Percentiles rank a stretch among this genome's conserved stretches.
These are phyloP conservation scores for Bacidia rubella DNA, from an alignment of 495 filamentous ascomycete genomes.

Conservation along the genomic window DNA sequence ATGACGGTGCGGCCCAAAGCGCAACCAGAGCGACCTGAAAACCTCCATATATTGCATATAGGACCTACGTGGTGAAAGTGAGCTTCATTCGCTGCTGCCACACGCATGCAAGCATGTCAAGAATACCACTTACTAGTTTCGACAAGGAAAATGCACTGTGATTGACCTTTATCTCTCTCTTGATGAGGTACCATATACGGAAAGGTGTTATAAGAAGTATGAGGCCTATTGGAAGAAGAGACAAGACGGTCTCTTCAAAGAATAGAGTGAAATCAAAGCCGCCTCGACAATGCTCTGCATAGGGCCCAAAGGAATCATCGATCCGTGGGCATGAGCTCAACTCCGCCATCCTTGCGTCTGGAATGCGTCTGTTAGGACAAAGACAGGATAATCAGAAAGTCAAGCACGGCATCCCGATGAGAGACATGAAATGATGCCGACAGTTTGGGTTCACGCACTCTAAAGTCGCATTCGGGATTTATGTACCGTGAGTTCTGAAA, in stretches of 20 bases:
- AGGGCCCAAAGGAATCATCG: conserved; percentile 33
- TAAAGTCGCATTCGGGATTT: background rate
- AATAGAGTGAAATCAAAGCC: conserved; percentile 49
- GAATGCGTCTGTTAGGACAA: background rate
- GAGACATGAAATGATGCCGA: background rate
- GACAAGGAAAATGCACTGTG: conserved; percentile 24
- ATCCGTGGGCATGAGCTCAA: conserved; percentile 6
- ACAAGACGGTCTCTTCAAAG: conserved; percentile 44
- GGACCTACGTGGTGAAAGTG: conserved; percentile 18
- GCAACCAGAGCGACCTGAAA: conserved; percentile 35
- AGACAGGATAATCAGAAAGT: background rate
- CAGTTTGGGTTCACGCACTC: background rate
- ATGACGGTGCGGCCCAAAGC: conserved; percentile 32
- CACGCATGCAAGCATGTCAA: background rate
- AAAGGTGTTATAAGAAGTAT: conserved; percentile 31
- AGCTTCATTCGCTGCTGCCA: background rate
- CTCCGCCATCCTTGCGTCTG: background rate
- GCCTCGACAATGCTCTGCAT: conserved; percentile 31
- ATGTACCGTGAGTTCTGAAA: background rate
- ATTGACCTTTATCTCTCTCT: conserved; percentile 33
- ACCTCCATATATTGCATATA: conserved; percentile 28
- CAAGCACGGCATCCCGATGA: background rate
- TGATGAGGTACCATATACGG: conserved; percentile 32
- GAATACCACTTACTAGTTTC: conserved; percentile 33
- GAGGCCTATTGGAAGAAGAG: conserved; percentile 35